These are phyloP conservation scores for Solanum peruvianum DNA, from an alignment of 257 asterid species.

Conservation along the genomic window DNA sequence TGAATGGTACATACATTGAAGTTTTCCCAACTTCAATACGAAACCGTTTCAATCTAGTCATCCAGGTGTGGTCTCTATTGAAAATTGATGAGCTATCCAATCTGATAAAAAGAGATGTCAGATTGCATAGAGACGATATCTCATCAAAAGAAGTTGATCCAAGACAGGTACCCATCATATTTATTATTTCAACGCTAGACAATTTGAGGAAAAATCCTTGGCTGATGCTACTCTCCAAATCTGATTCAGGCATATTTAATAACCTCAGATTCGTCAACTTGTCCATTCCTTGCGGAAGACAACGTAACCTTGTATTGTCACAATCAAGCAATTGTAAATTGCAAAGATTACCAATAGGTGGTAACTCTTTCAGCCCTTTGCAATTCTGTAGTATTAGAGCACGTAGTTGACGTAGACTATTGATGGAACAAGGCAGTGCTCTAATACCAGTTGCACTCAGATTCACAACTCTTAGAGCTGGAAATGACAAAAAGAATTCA, in stretches of 20 bases:
- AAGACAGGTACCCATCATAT: background rate
- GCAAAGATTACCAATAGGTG: background rate
- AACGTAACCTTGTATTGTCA: background rate
- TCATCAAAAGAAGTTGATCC: background rate
- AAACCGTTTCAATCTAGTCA: background rate
- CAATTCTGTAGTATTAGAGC: conserved; percentile 4
- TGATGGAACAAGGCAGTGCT: conserved; percentile 5
- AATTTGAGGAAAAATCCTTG: background rate
- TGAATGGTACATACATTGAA: too few species aligned
- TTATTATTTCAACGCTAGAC: conserved; percentile 1
- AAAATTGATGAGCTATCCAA: background rate
- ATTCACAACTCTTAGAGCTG: background rate
- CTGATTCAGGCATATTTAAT: background rate
- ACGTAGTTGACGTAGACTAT: background rate
- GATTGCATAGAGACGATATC: background rate
- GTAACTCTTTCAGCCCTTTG: background rate
- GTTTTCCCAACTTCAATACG: background rate
- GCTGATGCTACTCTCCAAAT: background rate
- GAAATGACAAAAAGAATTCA: background rate
- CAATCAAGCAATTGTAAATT: conserved; percentile 8
- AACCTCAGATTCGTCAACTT: background rate
- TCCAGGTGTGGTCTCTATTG: background rate
- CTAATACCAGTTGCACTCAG: background rate
- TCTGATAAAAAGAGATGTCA: background rate
- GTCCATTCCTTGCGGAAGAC: conserved; percentile 3